A percentile compares a stretch with the other conserved stretches of the same genome.
These are phyloP conservation scores for Begonia loranthoides DNA, from an alignment of 306 rosid species.

Conservation along the genomic window DNA sequence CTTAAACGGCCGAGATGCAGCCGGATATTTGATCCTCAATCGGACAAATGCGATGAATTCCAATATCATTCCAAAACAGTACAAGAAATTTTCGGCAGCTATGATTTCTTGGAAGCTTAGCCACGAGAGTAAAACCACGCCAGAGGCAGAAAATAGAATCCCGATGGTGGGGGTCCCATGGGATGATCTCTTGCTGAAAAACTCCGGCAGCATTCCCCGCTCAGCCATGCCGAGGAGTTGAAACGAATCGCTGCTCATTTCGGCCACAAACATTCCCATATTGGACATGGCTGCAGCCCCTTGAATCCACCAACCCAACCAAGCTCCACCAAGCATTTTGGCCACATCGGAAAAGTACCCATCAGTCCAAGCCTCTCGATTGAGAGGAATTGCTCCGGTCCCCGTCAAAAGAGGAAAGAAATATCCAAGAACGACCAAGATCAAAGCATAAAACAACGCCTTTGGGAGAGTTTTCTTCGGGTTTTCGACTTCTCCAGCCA, in stretches of 20 bases:
- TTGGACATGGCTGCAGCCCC: conserved; percentile 87
- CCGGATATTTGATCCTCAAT: conserved; percentile 53
- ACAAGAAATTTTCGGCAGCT: conserved; percentile 82
- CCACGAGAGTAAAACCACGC: conserved; percentile 74
- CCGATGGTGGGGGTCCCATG: conserved; percentile 76
- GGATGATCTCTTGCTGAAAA: conserved; percentile 56
- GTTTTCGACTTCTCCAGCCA: conserved; percentile 74
- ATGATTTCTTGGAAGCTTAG: conserved; percentile 81
- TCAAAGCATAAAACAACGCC: conserved; percentile 63
- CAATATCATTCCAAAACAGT: conserved; percentile 87
- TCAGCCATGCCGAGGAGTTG: conserved; percentile 97
- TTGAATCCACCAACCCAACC: conserved; percentile 94
- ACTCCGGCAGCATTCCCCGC: conserved; percentile 79
- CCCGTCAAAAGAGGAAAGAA: conserved; percentile 74
- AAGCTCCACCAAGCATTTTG: conserved; percentile 66
- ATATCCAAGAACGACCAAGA: conserved; percentile 64
- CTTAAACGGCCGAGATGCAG: conserved; percentile 68
- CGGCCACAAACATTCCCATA: conserved; percentile 95
- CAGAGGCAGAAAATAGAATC: conserved; percentile 78
- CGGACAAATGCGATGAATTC: conserved; percentile 67
- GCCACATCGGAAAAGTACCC: conserved; percentile 79
- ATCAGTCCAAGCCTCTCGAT: conserved; percentile 56
- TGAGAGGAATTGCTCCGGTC: conserved; percentile 52
- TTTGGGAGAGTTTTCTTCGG: conserved; percentile 76
- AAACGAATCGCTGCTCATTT: conserved; percentile 87